These are phyloP conservation scores for Hypholoma fasciculare DNA, from an alignment of 768 basidiomycete genomes.

Conservation along the genomic window DNA sequence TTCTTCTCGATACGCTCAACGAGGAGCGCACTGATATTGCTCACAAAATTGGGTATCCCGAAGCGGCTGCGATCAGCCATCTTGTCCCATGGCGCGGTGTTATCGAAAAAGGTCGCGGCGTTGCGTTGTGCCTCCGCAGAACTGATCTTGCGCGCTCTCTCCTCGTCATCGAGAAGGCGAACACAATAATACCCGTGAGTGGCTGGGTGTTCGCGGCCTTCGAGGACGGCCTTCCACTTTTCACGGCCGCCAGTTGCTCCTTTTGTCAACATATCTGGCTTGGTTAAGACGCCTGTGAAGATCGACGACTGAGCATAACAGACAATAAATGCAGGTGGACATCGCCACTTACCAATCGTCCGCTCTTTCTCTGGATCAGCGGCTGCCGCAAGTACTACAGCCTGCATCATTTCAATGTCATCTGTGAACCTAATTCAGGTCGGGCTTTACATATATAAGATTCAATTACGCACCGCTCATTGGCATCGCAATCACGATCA, in stretches of 20 bases:
- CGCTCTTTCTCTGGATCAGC: constrained; percentile 55
- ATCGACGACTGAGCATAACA: neutral
- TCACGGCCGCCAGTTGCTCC: constrained; percentile 42
- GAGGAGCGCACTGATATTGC: constrained; percentile 51
- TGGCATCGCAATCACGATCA: constrained; percentile 68
- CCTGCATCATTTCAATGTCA: constrained; percentile 67
- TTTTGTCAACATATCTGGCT: constrained; percentile 54
- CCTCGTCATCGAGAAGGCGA: constrained; percentile 60
- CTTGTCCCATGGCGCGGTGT: constrained; percentile 51
- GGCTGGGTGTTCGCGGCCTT: constrained; percentile 45
- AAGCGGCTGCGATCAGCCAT: constrained; percentile 48
- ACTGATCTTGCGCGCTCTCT: constrained; percentile 40
- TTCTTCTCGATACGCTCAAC: constrained; percentile 50
- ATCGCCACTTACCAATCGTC: constrained; percentile 52
- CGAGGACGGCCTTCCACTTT: constrained; percentile 52
- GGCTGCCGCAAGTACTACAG: constrained; percentile 52
- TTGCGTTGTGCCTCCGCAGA: constrained; percentile 34
- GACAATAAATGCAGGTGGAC: neutral
- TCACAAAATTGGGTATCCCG: constrained; percentile 55
- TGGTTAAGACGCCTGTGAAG: constrained; percentile 62
- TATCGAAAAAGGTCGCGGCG: constrained; percentile 46
- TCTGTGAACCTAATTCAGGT: constrained; percentile 34
- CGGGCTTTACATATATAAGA: neutral
- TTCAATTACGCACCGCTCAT: constrained; percentile 48
- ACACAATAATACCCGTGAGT: constrained; percentile 67